A percentile compares a stretch with the other conserved stretches of the same genome.
Evolutionary conservation across 2,329 filamentous ascomycete genomes (phyloP).

Genomic region (Apiospora arundinis): DNA sequence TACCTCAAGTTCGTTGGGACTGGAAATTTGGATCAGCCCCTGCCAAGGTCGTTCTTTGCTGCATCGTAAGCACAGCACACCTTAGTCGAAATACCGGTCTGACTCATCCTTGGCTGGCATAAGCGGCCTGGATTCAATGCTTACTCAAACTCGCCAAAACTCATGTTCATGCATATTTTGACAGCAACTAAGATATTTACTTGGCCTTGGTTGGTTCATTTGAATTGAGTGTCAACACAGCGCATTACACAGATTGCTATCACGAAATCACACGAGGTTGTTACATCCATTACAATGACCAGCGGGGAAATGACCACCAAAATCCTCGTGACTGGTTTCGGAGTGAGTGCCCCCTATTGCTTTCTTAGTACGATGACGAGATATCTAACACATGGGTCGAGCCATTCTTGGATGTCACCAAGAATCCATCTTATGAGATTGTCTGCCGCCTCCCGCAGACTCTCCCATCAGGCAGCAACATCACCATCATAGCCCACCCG

Average conservation of each 20-base stretch:
- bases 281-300: neutral
- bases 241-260: neutral
- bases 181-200: accelerated
- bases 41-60: too few species aligned
- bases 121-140: neutral
- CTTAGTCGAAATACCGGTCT: neutral
- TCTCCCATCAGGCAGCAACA: neutral
- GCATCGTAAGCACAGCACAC: too few species aligned
- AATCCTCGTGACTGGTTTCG: neutral
- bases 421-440: slow-evolving; percentile 22
- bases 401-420: slow-evolving; percentile 1
- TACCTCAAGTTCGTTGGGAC: too few species aligned
- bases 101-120: neutral
- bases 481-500: slow-evolving; percentile 21
- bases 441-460: slow-evolving; percentile 11
- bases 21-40: too few species aligned
- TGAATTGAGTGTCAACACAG: neutral
- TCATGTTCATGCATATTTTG: neutral
- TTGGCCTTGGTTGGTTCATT: too few species aligned
- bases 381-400: neutral
- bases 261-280: neutral
- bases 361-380: neutral
- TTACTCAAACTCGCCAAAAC: neutral
- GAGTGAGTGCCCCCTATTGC: neutral
- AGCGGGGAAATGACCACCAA: neutral